Conservation (phyloP, 202 grass and related monocot species). For the Bolboschoenoplectus hybrid region DNA sequence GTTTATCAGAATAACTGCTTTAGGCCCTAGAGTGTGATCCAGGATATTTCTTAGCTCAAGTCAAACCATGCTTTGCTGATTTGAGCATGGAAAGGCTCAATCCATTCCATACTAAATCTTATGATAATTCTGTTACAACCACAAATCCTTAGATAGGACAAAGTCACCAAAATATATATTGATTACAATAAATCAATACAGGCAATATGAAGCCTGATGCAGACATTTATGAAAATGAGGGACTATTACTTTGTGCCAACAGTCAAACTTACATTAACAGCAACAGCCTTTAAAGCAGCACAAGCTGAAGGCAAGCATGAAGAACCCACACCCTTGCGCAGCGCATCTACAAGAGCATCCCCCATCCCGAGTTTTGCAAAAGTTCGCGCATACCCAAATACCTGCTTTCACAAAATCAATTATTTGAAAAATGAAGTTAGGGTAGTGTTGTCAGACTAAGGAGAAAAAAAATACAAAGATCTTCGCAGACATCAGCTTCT, state of each 20-base stretch:
- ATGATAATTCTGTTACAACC: neutral
- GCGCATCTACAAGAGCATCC: slow-evolving; percentile 72
- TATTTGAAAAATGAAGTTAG: slow-evolving; percentile 25
- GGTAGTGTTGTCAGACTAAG: neutral
- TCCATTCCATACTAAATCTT: neutral
- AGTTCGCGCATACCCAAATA: slow-evolving; percentile 86
- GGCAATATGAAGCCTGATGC: slow-evolving; percentile 6
- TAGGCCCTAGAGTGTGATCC: neutral
- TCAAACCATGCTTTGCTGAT: neutral
- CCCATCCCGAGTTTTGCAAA: slow-evolving; percentile 90
- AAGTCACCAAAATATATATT: neutral
- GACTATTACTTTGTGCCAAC: neutral
- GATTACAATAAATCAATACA: neutral
- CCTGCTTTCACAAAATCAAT: slow-evolving; percentile 49
- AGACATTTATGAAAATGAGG: slow-evolving; percentile 10
- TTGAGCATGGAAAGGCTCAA: neutral
- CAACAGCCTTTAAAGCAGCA: slow-evolving; percentile 85
- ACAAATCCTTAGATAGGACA: neutral
- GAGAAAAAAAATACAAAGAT: neutral
- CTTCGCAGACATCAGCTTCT: neutral
- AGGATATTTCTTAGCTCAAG: slow-evolving; percentile 13
- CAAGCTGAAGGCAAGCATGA: slow-evolving; percentile 76
- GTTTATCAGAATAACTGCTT: neutral
- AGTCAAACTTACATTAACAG: slow-evolving; percentile 83
- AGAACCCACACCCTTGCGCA: slow-evolving; percentile 57